Conservation (phyloP, 2,329 filamentous ascomycete genomes). For the Aspergillus amoenus region DNA sequence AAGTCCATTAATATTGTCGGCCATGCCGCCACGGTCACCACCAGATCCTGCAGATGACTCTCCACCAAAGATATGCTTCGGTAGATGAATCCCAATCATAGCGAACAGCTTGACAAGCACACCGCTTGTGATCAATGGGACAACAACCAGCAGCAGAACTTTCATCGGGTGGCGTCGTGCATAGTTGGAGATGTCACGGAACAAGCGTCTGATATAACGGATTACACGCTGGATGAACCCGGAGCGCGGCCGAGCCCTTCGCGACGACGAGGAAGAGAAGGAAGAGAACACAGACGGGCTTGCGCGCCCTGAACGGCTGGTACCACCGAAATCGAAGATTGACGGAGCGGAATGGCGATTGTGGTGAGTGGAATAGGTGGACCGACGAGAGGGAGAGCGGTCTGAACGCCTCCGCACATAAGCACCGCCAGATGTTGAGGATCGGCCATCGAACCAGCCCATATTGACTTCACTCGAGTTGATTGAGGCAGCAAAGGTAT, state of each 20-base stretch:
- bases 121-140: slow-evolving; percentile 84
- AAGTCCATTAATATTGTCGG: slow-evolving; percentile 31
- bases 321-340: slow-evolving; percentile 45
- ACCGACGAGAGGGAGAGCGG: slow-evolving; percentile 35
- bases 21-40: slow-evolving; percentile 30
- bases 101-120: slow-evolving; percentile 74
- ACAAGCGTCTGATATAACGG: slow-evolving; percentile 72
- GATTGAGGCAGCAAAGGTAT: not conserved
- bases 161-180: slow-evolving; percentile 81
- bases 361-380: slow-evolving; percentile 39
- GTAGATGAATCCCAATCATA: slow-evolving; percentile 76
- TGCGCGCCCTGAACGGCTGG: slow-evolving; percentile 30
- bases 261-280: slow-evolving; percentile 67
- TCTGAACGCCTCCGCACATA: slow-evolving; percentile 36
- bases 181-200: slow-evolving; percentile 79
- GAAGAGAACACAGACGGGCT: slow-evolving; percentile 54
- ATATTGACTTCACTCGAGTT: slow-evolving; percentile 30
- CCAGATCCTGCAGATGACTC: slow-evolving; percentile 13
- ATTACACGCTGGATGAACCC: slow-evolving; percentile 74
- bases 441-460: slow-evolving; percentile 49
- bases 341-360: slow-evolving; percentile 43
- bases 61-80: slow-evolving; percentile 53
- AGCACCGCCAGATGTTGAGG: slow-evolving; percentile 27
- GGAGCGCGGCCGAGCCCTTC: slow-evolving; percentile 72
- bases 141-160: slow-evolving; percentile 80